Conservation (phyloP, 371 early-diverging fungal species). For the Coemansia sp. region DNA sequence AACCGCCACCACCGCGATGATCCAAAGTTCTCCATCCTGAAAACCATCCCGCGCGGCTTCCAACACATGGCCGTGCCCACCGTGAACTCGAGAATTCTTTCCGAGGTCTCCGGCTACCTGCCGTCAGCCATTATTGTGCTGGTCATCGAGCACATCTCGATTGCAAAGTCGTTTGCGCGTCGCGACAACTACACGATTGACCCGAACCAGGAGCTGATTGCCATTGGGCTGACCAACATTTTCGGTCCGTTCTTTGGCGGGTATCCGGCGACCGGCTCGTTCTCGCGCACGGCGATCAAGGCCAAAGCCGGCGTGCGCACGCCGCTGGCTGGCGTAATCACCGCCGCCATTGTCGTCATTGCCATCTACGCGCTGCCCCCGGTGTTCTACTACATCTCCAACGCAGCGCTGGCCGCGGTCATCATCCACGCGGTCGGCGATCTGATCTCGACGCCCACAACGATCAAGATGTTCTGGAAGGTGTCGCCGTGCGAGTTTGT, state of each 20-base stretch:
- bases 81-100: slow-evolving; percentile 52
- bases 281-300: slow-evolving; percentile 83
- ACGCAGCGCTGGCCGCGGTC: slow-evolving; percentile 72
- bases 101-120: slow-evolving; percentile 56
- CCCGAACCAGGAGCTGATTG: slow-evolving; percentile 78
- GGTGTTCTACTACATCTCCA: slow-evolving; percentile 81
- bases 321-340: slow-evolving; percentile 72
- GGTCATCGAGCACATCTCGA: slow-evolving; percentile 85
- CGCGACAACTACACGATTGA: slow-evolving; percentile 63
- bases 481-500: slow-evolving; percentile 50
- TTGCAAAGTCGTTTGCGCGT: slow-evolving; percentile 76
- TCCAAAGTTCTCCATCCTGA: slow-evolving; percentile 62
- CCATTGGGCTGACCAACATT: slow-evolving; percentile 78
- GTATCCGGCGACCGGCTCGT: slow-evolving; percentile 82
- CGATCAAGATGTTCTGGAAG: slow-evolving; percentile 45
- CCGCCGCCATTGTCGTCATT: slow-evolving; percentile 71
- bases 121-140: slow-evolving; percentile 70
- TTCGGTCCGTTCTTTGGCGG: slow-evolving; percentile 78
- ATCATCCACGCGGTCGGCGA: slow-evolving; percentile 60
- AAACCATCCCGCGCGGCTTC: slow-evolving; percentile 71
- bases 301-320: slow-evolving; percentile 76
- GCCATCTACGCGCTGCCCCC: slow-evolving; percentile 75
- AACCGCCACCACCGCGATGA: slow-evolving; percentile 50
- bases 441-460: slow-evolving; percentile 42
- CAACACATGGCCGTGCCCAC: slow-evolving; percentile 59